These are phyloP conservation scores for Trichophyton schoenleinii DNA, from an alignment of 2,329 filamentous ascomycete genomes.

Conservation along the genomic window DNA sequence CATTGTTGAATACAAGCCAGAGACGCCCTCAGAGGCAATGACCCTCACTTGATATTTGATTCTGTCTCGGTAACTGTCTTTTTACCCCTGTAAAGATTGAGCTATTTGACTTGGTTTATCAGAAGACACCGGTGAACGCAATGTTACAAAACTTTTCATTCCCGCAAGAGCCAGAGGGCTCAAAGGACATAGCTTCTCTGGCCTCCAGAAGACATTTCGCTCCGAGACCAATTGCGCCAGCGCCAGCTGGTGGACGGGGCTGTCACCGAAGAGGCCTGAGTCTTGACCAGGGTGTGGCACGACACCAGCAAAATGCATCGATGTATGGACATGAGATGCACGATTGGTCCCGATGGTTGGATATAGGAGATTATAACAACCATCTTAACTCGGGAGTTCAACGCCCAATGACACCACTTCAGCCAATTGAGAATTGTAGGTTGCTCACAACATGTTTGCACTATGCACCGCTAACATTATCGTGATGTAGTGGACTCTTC, in stretches of 20 bases:
- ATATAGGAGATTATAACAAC: constrained; percentile 1
- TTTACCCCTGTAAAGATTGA: background rate
- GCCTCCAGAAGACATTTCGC: background rate
- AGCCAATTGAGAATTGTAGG: constrained; percentile 49
- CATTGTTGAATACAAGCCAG: background rate
- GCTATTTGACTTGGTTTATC: background rate
- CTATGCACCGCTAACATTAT: background rate
- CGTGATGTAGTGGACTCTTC: constrained; percentile 17
- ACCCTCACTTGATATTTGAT: background rate
- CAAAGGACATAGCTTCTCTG: background rate
- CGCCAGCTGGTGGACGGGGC: background rate
- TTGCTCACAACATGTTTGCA: constrained; percentile 1
- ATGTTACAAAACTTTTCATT: background rate
- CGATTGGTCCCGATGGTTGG: constrained; percentile 31
- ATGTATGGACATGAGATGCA: constrained; percentile 37
- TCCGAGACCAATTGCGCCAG: background rate
- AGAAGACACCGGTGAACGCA: background rate
- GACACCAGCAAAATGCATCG: constrained; percentile 6
- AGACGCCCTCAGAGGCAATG: constrained; percentile 1
- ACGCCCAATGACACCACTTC: constrained; percentile 51
- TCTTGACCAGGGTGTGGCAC: constrained; percentile 47
- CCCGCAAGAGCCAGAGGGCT: background rate
- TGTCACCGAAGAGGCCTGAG: constrained; percentile 70
- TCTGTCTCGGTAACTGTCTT: background rate
- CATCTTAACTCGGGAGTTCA: constrained; percentile 20